Conservation (phyloP, 1,284 basidiomycete species). For the Coriolopsis trogii region DNA sequence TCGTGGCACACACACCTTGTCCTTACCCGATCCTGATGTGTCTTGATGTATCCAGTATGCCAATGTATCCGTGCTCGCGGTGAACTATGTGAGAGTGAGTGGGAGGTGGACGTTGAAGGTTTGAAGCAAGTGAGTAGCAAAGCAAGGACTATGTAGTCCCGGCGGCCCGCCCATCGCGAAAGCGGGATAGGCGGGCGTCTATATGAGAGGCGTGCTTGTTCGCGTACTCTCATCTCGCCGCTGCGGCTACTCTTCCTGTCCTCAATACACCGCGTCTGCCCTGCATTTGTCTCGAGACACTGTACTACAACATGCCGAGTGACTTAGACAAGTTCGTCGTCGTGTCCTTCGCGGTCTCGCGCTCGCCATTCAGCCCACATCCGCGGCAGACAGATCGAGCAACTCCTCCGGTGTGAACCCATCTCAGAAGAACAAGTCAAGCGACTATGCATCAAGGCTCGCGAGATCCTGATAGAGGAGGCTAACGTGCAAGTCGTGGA, state of each 20-base stretch:
- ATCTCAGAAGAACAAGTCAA: conserved; percentile 95
- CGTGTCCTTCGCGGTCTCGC: conserved; percentile 3
- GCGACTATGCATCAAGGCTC: conserved; percentile 90
- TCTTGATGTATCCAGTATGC: neutral
- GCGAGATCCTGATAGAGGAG: conserved; percentile 97
- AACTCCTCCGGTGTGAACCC: conserved; percentile 88
- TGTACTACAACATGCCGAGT: conserved; percentile 13
- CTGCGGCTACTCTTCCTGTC: neutral
- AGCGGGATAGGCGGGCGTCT: too few species aligned
- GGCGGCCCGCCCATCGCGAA: too few species aligned
- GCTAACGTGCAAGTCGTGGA: conserved; percentile 97
- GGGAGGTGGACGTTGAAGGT: too few species aligned
- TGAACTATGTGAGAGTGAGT: too few species aligned
- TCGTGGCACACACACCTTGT: neutral
- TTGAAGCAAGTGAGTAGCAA: too few species aligned
- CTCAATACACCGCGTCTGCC: neutral
- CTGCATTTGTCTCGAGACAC: neutral
- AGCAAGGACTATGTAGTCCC: too few species aligned
- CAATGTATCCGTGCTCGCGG: conserved; percentile 1
- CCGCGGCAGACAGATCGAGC: conserved; percentile 75
- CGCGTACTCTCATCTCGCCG: neutral
- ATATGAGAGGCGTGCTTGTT: neutral
- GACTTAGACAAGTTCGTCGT: conserved; percentile 24
- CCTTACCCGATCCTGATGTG: neutral
- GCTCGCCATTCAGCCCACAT: conserved; percentile 10